Evolutionary conservation across 106 monocot genomes (phyloP).

Genomic region (Dendrobium huoshanense): DNA sequence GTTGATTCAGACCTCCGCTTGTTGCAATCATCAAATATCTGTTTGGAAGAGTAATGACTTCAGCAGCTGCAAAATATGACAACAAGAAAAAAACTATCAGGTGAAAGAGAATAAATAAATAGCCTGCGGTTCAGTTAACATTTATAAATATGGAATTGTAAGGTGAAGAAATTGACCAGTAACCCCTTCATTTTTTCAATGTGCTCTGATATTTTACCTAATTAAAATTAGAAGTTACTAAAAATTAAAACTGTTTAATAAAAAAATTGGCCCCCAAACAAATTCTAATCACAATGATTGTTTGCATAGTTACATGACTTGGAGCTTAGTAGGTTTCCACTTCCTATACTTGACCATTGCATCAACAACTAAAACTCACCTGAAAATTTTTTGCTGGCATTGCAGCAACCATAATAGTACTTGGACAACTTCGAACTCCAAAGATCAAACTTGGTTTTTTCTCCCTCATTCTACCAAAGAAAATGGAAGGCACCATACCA

Average conservation of each 20-base stretch:
- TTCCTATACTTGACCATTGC: neutral
- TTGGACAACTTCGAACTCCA: constrained; percentile 64
- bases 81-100: neutral
- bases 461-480: constrained; percentile 33
- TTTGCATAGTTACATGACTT: neutral
- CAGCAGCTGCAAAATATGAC: constrained; percentile 28
- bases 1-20: constrained; percentile 90
- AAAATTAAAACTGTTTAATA: neutral
- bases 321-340: neutral
- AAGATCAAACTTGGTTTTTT: constrained; percentile 26
- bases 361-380: constrained; percentile 24
- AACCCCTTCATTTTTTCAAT: neutral
- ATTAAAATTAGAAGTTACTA: neutral
- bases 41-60: constrained; percentile 30
- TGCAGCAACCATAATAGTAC: constrained; percentile 74
- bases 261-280: neutral
- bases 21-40: constrained; percentile 88
- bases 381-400: constrained; percentile 55
- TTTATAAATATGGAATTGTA: neutral
- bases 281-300: neutral
- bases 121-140: neutral
- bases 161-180: neutral
- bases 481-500: neutral
- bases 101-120: neutral
- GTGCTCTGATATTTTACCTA: neutral